Evolutionary conservation across 164 flowering plant species (phyloP), one percentile per base, ranked within the genome.

Genomic region (Magnolia sinica): DNA sequence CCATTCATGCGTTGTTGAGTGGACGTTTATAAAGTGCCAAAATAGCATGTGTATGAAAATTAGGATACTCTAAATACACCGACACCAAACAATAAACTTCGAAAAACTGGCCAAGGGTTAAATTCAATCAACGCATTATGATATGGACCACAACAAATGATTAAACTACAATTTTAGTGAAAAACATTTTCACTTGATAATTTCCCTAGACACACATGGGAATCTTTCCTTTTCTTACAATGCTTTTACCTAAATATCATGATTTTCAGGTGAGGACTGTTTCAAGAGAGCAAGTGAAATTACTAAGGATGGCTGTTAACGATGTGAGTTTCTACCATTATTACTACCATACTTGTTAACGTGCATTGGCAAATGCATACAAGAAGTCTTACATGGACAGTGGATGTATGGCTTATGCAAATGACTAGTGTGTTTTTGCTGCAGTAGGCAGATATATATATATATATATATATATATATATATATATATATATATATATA

Each of bases 261-360:
- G 68, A 9, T 65, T 24, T 22, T 20, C 71, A 91, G 92, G 89
- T 88, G 76, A 87, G 89, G 79, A 91, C 95, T 64, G 91, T 82
- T 20, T 87, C 93, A 63, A 80, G 74, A 80, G 89, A 85, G 80
- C 95, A 91, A 82, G 80, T 89, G 74, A 75, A 65, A 55, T 81
- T 77, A 24, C 69, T 91, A 22, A 84, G 85, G 76, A 82, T 79
- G 19, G 86, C 83, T 23, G 88, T 87, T 82, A 84, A 89, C 76
- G 89, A 91, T 82, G 95, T 89, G 84, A 87, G 95, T 80, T 68
- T n/a, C 16, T 69, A 37, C n/a, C 7, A 37, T 7, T 16, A n/a
- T 37, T 37, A 20, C 68, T 64, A 37, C 45, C 45, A 37, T 37
- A 37, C 45, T 37, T 37, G 0, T 5, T 37, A 37, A 37, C 45